These are phyloP conservation scores for Martiniozyma abietophila DNA, from an alignment of 805 yeast genomes.

Conservation along the genomic window DNA sequence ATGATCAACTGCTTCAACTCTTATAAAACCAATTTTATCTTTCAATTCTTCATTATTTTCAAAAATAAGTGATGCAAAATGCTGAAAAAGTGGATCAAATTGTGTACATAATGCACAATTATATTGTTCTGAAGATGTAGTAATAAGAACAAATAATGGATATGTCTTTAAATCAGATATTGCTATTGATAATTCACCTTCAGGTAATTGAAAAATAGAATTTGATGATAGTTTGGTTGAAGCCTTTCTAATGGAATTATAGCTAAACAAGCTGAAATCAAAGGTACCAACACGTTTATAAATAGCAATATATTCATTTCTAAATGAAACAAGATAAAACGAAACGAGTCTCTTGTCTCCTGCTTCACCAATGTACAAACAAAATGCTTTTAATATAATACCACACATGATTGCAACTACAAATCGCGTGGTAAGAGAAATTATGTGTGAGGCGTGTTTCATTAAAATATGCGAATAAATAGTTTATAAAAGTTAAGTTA, in stretches of 20 bases:
- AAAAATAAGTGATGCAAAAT: conserved; percentile 35
- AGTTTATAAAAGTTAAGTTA: too few relatives aligned
- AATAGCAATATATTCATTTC: background rate
- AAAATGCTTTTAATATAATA: too few relatives aligned
- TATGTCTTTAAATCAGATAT: conserved; percentile 43
- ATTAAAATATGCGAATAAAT: too few relatives aligned
- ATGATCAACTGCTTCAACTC: conserved; percentile 43
- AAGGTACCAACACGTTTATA: background rate
- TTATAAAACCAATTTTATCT: conserved; percentile 35
- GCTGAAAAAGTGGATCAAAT: conserved; percentile 32
- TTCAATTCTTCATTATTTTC: conserved; percentile 32
- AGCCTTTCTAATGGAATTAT: conserved; percentile 4
- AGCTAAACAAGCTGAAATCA: conserved; percentile 1
- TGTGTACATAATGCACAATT: conserved; percentile 40
- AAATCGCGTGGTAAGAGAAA: too few relatives aligned
- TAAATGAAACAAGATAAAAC: background rate
- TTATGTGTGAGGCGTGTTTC: too few relatives aligned
- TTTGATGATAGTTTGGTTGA: too few relatives aligned
- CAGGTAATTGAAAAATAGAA: conserved; percentile 23
- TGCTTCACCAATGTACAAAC: too few relatives aligned
- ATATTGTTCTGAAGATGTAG: conserved; percentile 36
- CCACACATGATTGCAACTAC: too few relatives aligned
- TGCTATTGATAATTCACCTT: conserved; percentile 30
- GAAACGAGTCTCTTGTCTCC: background rate
- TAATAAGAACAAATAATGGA: conserved; percentile 41